Evolutionary conservation across 129 eudicot genomes (phyloP), one percentile per base, ranked within the genome.

Genomic region (Flaveria bidentis): DNA sequence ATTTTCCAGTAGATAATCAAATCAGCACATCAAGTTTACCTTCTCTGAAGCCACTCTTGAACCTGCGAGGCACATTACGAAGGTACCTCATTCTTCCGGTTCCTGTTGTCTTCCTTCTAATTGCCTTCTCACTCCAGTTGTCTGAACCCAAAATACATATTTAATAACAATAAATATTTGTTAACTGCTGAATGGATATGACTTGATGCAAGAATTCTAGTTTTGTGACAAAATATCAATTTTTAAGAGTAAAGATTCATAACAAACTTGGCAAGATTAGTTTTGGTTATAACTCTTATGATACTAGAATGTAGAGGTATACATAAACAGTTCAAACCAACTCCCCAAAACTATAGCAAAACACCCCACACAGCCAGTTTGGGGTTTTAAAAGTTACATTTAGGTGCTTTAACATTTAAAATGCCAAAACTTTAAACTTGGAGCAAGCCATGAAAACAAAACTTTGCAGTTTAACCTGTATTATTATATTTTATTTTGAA

Each of bases 81-180:
- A 88, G 81, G 79, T 88, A 83, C 87, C 87, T 88, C 92, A 88
- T 88, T 28, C 92, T 74, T 9, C 92, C 92, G 66, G 89, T 88
- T 76, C 92, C 92, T 4, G 92, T 88, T 0, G 92, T 88, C 87
- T 88, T 88, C 80, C 88, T 85, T 81, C 88, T 58, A 46, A 85
- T 85, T 9, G 88, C 88, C 79, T 85, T 85, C 83, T 55, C 83
- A 74, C 88, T 81, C 88, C 88, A 85, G 76, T 85, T 85, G 69
- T 85, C 88, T 85, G 46, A 18, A 8, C 20, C 7, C 20, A 56
- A 44, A 17, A 44, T 14, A 20, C 12, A 36, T 4, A n/a, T 5
- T 36, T 36, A 36, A 12, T 25, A 26, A 25, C 1, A n/a, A 26
- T 26, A 13, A 4, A 12, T 60, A 25, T 0, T 20, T 1, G n/a